phyloP scores from a whole-genome alignment of 108 stramenopile species.

The Skeletonema tropicum region DNA sequence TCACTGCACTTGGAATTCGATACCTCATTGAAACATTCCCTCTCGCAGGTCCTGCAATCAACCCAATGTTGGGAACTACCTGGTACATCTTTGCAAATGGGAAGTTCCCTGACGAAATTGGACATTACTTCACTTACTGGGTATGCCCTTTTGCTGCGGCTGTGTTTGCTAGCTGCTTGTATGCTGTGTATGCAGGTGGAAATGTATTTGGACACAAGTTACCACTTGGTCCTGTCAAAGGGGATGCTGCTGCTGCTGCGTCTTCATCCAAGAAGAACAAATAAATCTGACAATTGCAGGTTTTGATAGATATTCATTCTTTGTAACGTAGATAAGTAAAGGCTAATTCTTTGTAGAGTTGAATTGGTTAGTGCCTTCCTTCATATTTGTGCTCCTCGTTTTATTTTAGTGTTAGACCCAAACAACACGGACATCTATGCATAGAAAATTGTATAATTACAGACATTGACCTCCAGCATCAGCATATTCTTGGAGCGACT shows the following conservation, averaged over 20 bases:
- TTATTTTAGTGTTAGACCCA: neutral
- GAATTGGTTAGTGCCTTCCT: neutral
- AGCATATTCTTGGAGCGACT: conserved; percentile 39
- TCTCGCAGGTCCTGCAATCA: conserved; percentile 87
- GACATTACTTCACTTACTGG: conserved; percentile 90
- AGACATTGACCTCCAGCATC: conserved; percentile 27
- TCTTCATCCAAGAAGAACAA: conserved; percentile 57
- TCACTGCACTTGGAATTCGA: conserved; percentile 86
- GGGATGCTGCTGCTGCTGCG: conserved; percentile 14
- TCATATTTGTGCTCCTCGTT: neutral
- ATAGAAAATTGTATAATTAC: neutral
- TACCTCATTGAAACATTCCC: conserved; percentile 86
- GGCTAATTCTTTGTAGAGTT: neutral
- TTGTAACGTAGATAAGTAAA: conserved; percentile 1
- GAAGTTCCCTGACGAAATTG: conserved; percentile 57
- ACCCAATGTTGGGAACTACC: conserved; percentile 88
- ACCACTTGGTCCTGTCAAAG: conserved; percentile 79
- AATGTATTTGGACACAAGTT: conserved; percentile 71
- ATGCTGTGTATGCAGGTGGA: conserved; percentile 79
- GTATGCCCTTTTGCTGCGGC: conserved; percentile 67
- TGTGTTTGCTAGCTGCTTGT: conserved; percentile 66
- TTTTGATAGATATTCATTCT: conserved; percentile 7
- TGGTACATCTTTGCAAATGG: conserved; percentile 76
- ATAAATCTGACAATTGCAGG: conserved; percentile 11
- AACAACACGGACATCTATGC: neutral